These are phyloP conservation scores for Lathyrus tuberosus DNA, from an alignment of 306 rosid species.

Conservation along the genomic window DNA sequence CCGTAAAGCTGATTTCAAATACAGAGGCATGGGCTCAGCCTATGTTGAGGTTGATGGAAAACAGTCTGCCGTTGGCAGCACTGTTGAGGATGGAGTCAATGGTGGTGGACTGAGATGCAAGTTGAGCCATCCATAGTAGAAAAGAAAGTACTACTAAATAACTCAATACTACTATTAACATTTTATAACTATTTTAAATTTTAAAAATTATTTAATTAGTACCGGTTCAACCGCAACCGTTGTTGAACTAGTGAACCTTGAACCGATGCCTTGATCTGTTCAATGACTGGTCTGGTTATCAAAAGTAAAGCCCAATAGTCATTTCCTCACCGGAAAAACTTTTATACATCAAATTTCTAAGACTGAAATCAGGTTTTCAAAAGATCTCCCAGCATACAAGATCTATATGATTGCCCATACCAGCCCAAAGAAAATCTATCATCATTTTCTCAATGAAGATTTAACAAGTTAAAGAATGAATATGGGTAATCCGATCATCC, in stretches of 20 bases:
- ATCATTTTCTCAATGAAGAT: background rate
- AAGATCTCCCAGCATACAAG: slow-evolving; percentile 5
- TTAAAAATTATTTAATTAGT: background rate
- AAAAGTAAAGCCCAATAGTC: background rate
- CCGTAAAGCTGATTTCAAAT: too few relatives aligned
- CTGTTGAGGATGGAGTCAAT: too few relatives aligned
- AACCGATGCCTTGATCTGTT: background rate
- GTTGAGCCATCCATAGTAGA: background rate
- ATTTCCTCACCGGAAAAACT: background rate
- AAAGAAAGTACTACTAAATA: background rate
- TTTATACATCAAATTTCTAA: background rate
- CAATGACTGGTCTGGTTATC: background rate
- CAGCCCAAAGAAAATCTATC: slow-evolving; percentile 6
- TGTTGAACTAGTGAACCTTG: background rate
- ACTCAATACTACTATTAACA: too few relatives aligned
- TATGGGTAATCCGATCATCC: background rate
- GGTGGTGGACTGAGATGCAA: too few relatives aligned
- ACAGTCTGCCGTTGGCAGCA: too few relatives aligned
- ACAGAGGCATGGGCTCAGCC: too few relatives aligned
- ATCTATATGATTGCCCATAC: slow-evolving; percentile 1
- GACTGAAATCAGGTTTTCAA: slow-evolving; percentile 29
- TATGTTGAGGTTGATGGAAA: too few relatives aligned
- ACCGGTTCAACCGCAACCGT: background rate
- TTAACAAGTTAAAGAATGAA: background rate
- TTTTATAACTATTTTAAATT: too few relatives aligned